Percentiles rank a stretch among this genome's conserved stretches.
These are phyloP conservation scores for Phytophthora multivora DNA, from an alignment of 352 stramenopile genomes.

Conservation along the genomic window DNA sequence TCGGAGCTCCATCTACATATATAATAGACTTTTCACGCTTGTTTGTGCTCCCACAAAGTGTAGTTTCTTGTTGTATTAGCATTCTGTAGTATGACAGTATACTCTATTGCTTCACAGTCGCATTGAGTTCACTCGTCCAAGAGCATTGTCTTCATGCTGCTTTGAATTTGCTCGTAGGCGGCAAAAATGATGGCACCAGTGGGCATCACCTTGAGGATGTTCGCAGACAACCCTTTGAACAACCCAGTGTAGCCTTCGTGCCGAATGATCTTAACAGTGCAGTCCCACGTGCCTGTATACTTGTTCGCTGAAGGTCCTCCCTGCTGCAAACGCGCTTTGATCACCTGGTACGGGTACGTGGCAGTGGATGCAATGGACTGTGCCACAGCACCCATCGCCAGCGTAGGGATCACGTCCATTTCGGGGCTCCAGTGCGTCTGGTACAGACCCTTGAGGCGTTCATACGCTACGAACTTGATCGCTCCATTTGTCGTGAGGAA, in stretches of 20 bases:
- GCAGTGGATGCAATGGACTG: slow-evolving; percentile 84
- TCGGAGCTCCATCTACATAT: slow-evolving; percentile 43
- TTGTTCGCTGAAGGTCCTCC: slow-evolving; percentile 74
- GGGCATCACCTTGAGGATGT: slow-evolving; percentile 96
- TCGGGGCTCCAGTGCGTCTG: slow-evolving; percentile 60
- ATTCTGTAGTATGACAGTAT: slow-evolving; percentile 19
- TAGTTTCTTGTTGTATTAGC: slow-evolving; percentile 8
- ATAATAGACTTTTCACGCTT: slow-evolving; percentile 63
- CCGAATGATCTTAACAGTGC: slow-evolving; percentile 87
- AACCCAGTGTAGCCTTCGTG: slow-evolving; percentile 93
- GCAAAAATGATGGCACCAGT: slow-evolving; percentile 95
- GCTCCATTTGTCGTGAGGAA: slow-evolving; percentile 97
- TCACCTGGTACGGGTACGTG: slow-evolving; percentile 97
- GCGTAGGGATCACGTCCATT: slow-evolving; percentile 72
- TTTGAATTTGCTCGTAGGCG: slow-evolving; percentile 85
- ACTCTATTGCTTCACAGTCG: slow-evolving; percentile 33
- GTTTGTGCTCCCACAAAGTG: slow-evolving; percentile 26
- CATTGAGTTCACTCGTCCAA: slow-evolving; percentile 41
- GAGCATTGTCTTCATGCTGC: slow-evolving; percentile 50
- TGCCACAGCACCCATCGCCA: slow-evolving; percentile 81
- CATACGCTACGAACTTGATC: slow-evolving; percentile 93
- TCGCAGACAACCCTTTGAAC: slow-evolving; percentile 96
- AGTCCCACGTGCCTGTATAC: slow-evolving; percentile 92
- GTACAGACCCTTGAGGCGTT: slow-evolving; percentile 72
- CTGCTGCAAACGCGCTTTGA: slow-evolving; percentile 97